Evolutionary conservation across 2,329 filamentous ascomycete genomes (phyloP).

Genomic region (Hypoxylon sp.): DNA sequence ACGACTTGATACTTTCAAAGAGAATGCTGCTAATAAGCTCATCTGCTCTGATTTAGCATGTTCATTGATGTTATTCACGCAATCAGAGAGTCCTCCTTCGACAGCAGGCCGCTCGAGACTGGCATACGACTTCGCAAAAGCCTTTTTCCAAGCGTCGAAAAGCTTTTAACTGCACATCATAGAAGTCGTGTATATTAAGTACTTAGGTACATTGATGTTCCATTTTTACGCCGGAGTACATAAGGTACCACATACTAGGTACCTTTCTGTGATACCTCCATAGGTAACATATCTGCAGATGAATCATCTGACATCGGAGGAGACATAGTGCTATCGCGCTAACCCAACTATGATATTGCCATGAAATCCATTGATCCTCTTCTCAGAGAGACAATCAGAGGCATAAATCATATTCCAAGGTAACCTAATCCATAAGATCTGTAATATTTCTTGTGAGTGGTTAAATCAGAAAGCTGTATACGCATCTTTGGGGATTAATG

Average conservation of each 20-base stretch:
- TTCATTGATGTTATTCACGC: not conserved
- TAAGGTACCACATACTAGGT: too few species aligned
- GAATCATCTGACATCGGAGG: not conserved
- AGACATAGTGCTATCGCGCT: not conserved
- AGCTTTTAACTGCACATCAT: too few species aligned
- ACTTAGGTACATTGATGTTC: too few species aligned
- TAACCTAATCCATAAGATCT: not conserved
- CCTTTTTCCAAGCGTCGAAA: not conserved
- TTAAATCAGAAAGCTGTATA: not conserved
- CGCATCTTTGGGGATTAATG: not conserved
- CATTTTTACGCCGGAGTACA: too few species aligned
- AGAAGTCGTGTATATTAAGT: too few species aligned
- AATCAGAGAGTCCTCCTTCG: too few species aligned
- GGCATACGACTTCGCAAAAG: not conserved
- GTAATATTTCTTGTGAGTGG: not conserved
- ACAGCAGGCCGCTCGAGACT: not conserved
- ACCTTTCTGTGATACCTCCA: too few species aligned
- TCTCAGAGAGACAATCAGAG: not conserved
- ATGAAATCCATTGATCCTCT: too few species aligned
- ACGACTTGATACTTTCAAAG: not conserved
- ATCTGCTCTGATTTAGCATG: not conserved
- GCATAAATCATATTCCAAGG: not conserved
- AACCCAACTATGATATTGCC: not conserved
- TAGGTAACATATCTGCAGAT: too few species aligned
- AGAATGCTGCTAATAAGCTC: not conserved